phyloP scores from a whole-genome alignment of 2,329 filamentous ascomycete species.

The Botrytis sinoallii region DNA sequence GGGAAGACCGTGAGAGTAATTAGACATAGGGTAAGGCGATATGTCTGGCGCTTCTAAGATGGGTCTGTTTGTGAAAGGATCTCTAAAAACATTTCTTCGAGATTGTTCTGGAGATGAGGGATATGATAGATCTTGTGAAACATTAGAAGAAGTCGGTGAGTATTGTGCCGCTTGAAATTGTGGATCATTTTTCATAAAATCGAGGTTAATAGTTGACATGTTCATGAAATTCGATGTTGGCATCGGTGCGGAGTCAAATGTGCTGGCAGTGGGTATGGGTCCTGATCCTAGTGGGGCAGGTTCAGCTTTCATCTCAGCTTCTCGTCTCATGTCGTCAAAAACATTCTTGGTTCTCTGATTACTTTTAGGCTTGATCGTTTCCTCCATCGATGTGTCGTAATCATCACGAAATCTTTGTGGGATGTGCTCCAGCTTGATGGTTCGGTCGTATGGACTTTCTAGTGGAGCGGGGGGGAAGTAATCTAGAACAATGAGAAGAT shows the following conservation, averaged over 20 bases:
- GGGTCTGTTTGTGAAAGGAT: constrained; percentile 46
- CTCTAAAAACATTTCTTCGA: constrained; percentile 44
- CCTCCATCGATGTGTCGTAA: constrained; percentile 65
- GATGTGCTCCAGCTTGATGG: constrained; percentile 34
- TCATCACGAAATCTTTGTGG: constrained; percentile 55
- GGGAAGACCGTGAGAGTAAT: constrained; percentile 23
- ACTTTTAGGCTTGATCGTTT: constrained; percentile 58
- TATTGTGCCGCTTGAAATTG: constrained; percentile 28
- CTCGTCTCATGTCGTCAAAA: constrained; percentile 58
- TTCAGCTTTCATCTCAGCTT: constrained; percentile 50
- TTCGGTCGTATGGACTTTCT: constrained; percentile 56
- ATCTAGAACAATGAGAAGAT: constrained; percentile 43
- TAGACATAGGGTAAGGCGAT: constrained; percentile 27
- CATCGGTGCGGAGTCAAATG: constrained; percentile 53
- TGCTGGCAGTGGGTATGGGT: constrained; percentile 44
- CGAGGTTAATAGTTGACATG: constrained; percentile 45
- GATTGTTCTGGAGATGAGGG: constrained; percentile 51
- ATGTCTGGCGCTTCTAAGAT: constrained; percentile 38
- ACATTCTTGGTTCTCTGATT: constrained; percentile 49
- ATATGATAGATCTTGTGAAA: constrained; percentile 51
- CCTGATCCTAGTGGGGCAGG: constrained; percentile 56
- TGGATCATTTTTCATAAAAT: constrained; percentile 42
- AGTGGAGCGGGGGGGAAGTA: constrained; percentile 67
- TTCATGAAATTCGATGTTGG: constrained; percentile 56
- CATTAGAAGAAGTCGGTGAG: constrained; percentile 32